phyloP scores from a whole-genome alignment of 2,329 filamentous ascomycete genomes.

The Penicillium sp. region DNA sequence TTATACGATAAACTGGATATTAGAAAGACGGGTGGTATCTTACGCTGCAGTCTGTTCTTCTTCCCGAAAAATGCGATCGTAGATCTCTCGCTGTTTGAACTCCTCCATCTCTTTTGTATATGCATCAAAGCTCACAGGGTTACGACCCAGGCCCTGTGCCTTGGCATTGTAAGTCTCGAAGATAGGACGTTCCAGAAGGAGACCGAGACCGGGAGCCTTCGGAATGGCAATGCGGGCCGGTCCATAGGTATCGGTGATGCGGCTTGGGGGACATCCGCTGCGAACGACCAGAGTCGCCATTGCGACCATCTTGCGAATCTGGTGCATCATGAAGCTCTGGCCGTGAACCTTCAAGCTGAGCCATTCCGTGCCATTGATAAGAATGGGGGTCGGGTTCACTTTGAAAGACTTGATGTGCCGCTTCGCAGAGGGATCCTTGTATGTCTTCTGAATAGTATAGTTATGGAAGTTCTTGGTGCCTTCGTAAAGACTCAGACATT shows the following conservation, averaged over 20 bases:
- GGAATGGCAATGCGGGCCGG: conserved; percentile 77
- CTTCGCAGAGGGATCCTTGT: conserved; percentile 77
- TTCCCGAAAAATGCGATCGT: conserved; percentile 83
- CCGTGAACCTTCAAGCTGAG: conserved; percentile 93
- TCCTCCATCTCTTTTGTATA: conserved; percentile 75
- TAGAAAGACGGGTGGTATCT: conserved; percentile 51
- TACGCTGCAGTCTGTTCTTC: conserved; percentile 85
- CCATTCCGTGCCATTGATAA: conserved; percentile 93
- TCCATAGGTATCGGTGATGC: conserved; percentile 72
- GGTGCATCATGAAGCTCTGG: conserved; percentile 99
- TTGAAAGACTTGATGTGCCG: conserved; percentile 90
- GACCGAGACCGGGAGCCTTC: conserved; percentile 84
- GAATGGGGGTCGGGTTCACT: conserved; percentile 70
- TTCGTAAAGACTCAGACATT: conserved; percentile 68
- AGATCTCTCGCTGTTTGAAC: conserved; percentile 92
- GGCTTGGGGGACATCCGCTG: conserved; percentile 70
- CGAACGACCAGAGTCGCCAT: conserved; percentile 83
- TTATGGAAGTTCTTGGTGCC: conserved; percentile 95
- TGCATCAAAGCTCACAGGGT: conserved; percentile 73
- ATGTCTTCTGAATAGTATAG: conserved; percentile 88
- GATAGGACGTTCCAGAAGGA: conserved; percentile 85
- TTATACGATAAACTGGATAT: neutral
- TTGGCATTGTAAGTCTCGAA: conserved; percentile 85
- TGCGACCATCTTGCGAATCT: conserved; percentile 98
- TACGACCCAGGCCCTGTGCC: conserved; percentile 61